These are phyloP conservation scores for Yamadazyma atlantica DNA, from an alignment of 1,139 yeast species.

Conservation along the genomic window DNA sequence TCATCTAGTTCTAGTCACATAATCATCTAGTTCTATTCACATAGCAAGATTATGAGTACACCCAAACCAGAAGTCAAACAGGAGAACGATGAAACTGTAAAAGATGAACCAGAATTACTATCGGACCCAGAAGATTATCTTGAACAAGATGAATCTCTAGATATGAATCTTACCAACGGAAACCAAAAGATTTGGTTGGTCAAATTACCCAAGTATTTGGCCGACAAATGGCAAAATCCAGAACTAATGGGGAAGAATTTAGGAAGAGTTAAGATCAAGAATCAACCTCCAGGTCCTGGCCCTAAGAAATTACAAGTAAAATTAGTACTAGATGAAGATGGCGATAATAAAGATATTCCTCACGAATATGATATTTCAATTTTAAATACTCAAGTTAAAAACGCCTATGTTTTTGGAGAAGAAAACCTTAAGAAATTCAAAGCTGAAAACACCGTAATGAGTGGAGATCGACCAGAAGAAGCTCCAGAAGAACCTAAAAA, in stretches of 20 bases:
- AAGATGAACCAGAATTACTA: constrained; percentile 32
- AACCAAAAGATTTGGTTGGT: constrained; percentile 86
- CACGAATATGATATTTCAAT: constrained; percentile 80
- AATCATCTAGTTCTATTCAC: neutral
- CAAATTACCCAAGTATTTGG: constrained; percentile 81
- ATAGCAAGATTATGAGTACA: constrained; percentile 7
- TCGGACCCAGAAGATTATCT: constrained; percentile 51
- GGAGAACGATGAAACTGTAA: constrained; percentile 13
- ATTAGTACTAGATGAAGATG: constrained; percentile 48
- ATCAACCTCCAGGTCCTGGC: constrained; percentile 22
- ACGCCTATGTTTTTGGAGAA: constrained; percentile 89
- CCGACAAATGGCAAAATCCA: constrained; percentile 76
- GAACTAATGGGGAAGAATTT: constrained; percentile 69
- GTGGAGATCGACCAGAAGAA: constrained; percentile 15
- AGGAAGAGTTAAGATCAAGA: constrained; percentile 75
- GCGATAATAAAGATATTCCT: constrained; percentile 55
- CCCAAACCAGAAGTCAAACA: constrained; percentile 15
- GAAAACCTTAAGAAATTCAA: constrained; percentile 72
- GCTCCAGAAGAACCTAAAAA: constrained; percentile 13
- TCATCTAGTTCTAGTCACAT: neutral
- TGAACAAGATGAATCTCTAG: constrained; percentile 59
- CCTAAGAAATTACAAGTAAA: constrained; percentile 52
- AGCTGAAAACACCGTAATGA: constrained; percentile 32
- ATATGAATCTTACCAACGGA: constrained; percentile 55
- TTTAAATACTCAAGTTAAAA: constrained; percentile 75